phyloP scores from a whole-genome alignment of 768 basidiomycete genomes.

The Psilocybe azurescens region DNA sequence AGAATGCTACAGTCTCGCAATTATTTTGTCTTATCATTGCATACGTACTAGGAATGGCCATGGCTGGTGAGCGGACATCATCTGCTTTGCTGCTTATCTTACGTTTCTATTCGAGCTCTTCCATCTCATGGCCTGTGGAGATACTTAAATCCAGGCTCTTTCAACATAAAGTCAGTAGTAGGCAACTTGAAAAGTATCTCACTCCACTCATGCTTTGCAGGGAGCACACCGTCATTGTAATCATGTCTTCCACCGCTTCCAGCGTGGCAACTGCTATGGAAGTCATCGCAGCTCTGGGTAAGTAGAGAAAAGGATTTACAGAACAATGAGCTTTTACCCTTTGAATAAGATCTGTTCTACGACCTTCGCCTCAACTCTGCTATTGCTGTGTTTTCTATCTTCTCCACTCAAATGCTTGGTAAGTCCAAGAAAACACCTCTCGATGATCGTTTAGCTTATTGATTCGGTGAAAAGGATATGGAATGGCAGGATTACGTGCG shows the following conservation, averaged over 20 bases:
- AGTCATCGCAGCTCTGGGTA: slow-evolving; percentile 56
- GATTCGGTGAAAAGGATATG: slow-evolving; percentile 19
- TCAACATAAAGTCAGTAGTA: slow-evolving; percentile 55
- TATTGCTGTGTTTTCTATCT: slow-evolving; percentile 60
- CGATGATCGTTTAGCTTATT: background rate
- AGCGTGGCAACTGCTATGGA: slow-evolving; percentile 57
- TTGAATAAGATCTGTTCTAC: slow-evolving; percentile 53
- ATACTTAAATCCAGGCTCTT: slow-evolving; percentile 60
- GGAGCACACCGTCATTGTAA: slow-evolving; percentile 59
- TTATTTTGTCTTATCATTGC: slow-evolving; percentile 62
- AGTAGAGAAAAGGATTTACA: background rate
- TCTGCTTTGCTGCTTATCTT: background rate
- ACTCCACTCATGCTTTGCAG: slow-evolving; percentile 12
- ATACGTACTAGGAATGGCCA: slow-evolving; percentile 55
- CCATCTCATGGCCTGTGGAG: slow-evolving; percentile 50
- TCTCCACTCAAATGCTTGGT: slow-evolving; percentile 51
- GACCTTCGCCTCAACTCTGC: slow-evolving; percentile 52
- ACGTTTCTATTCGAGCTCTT: slow-evolving; percentile 30
- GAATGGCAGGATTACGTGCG: slow-evolving; percentile 27
- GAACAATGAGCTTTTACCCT: background rate
- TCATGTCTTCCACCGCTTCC: slow-evolving; percentile 60
- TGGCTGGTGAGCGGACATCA: slow-evolving; percentile 41
- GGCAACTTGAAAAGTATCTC: background rate
- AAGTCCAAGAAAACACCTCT: slow-evolving; percentile 13
- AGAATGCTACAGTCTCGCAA: slow-evolving; percentile 59